A percentile compares a stretch with the other conserved stretches of the same genome.
Evolutionary conservation across 2,329 filamentous ascomycete species (phyloP).

Genomic region (Diplodia corticola): DNA sequence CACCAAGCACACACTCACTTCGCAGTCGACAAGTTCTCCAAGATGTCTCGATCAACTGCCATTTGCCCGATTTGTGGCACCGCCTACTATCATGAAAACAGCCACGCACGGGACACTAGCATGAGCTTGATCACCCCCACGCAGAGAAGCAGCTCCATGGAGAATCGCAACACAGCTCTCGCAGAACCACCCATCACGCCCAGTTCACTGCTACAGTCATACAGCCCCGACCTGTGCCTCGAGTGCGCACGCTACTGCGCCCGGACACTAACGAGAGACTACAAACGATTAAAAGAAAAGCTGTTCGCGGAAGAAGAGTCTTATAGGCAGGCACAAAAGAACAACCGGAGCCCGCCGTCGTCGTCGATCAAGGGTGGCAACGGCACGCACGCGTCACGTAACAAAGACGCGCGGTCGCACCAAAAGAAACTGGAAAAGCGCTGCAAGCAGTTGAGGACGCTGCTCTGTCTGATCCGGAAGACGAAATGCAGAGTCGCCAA

Average conservation of each 20-base stretch:
- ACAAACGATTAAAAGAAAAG: neutral
- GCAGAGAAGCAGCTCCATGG: too few relatives aligned
- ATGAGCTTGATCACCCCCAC: too few relatives aligned
- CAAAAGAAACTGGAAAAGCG: neutral
- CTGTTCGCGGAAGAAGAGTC: too few relatives aligned
- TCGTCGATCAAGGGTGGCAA: too few relatives aligned
- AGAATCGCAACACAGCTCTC: too few relatives aligned
- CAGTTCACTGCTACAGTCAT: neutral
- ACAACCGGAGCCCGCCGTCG: too few relatives aligned
- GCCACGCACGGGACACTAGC: neutral
- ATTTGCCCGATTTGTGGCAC: neutral
- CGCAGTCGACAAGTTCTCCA: neutral
- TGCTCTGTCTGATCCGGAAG: neutral
- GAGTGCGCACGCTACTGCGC: neutral
- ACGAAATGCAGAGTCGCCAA: neutral
- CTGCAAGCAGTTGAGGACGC: neutral
- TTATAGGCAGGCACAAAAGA: too few relatives aligned
- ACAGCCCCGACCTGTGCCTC: neutral
- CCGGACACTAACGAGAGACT: neutral
- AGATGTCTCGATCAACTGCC: neutral
- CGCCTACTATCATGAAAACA: neutral
- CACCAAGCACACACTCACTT: neutral
- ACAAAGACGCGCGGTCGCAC: too few relatives aligned
- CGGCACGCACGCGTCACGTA: too few relatives aligned
- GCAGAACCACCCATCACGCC: too few relatives aligned